phyloP scores from a whole-genome alignment of 352 stramenopile species.

The Phytophthora constricta region DNA sequence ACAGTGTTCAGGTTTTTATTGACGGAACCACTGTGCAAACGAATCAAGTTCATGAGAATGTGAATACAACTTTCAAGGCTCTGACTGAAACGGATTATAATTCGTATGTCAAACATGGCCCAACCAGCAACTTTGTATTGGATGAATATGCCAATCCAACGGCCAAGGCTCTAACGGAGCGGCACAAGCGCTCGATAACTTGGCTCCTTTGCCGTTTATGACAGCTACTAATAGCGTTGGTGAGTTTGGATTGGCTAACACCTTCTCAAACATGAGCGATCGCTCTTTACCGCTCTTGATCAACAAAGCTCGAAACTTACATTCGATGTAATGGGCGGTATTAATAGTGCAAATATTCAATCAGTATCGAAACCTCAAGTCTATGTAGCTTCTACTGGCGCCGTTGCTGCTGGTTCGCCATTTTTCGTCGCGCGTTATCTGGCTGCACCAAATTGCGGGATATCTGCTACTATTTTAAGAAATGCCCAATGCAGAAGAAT shows the following conservation, averaged over 20 bases:
- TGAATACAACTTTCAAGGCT: constrained; percentile 18
- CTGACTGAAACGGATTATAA: constrained; percentile 13
- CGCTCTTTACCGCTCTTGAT: constrained; percentile 5
- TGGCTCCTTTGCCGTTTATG: neutral
- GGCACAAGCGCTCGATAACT: neutral
- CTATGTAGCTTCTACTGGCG: neutral
- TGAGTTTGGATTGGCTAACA: constrained; percentile 1
- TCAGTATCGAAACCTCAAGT: neutral
- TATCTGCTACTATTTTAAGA: constrained; percentile 26
- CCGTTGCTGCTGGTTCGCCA: too few relatives aligned
- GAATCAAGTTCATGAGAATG: neutral
- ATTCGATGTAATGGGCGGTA: neutral
- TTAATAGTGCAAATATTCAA: neutral
- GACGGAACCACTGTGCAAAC: constrained; percentile 11
- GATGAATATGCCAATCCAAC: neutral
- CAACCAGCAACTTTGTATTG: constrained; percentile 3
- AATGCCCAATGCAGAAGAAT: too few relatives aligned
- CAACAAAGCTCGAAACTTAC: neutral
- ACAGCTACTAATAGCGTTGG: neutral
- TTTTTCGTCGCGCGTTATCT: constrained; percentile 15
- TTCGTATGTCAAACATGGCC: constrained; percentile 1
- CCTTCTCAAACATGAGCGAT: neutral
- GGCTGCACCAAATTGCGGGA: constrained; percentile 4
- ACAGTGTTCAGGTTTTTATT: constrained; percentile 14
- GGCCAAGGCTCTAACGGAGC: neutral